Conservation (phyloP, 345 rosid species). For the Hibiscus tridactylites region DNA sequence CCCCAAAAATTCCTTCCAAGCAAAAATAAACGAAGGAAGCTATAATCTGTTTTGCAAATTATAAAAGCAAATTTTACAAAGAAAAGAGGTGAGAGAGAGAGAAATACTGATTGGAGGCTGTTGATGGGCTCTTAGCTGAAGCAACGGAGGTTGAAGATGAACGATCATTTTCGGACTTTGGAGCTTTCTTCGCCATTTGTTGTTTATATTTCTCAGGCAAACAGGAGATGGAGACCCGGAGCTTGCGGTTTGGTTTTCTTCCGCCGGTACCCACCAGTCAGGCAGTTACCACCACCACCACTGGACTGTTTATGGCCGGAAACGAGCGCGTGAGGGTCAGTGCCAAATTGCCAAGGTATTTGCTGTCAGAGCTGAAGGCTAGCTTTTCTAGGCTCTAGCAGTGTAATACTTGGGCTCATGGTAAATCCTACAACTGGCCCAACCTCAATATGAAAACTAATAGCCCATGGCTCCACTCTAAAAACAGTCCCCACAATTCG, state of each 20-base stretch:
- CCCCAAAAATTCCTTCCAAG: background rate
- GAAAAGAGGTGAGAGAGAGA: background rate
- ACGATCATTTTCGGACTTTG: background rate
- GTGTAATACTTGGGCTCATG: background rate
- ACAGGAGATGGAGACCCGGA: background rate
- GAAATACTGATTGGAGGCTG: constrained; percentile 1
- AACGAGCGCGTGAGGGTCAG: background rate
- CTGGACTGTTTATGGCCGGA: background rate
- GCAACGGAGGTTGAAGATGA: background rate
- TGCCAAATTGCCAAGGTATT: background rate
- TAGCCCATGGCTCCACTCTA: background rate
- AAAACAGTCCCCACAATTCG: background rate
- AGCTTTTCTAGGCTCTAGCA: background rate
- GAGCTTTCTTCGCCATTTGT: background rate
- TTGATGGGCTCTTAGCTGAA: background rate
- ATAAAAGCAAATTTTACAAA: background rate
- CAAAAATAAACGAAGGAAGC: background rate
- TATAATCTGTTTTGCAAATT: background rate
- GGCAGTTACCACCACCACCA: background rate
- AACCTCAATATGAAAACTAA: background rate
- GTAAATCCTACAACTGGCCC: background rate
- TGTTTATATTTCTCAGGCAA: background rate
- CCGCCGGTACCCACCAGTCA: background rate
- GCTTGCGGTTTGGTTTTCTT: background rate
- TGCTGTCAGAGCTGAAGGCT: background rate